Evolutionary conservation across 768 basidiomycete species (phyloP).

Genomic region (Leucocoprinus sp.): DNA sequence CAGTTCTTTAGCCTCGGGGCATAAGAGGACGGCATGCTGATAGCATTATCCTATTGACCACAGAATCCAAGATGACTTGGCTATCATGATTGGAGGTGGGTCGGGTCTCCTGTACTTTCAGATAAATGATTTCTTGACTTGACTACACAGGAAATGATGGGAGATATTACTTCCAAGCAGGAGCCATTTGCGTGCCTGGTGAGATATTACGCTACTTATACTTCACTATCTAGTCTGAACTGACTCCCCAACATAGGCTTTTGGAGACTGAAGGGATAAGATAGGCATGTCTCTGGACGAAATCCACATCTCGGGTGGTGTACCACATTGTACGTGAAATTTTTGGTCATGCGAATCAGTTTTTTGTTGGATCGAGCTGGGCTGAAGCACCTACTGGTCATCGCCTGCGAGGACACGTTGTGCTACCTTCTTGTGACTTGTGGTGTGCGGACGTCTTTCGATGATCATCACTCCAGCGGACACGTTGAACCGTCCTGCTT

Average conservation of each 20-base stretch:
- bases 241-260: conserved; percentile 36
- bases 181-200: conserved; percentile 61
- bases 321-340: conserved; percentile 55
- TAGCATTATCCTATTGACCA: background rate
- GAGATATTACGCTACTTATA: conserved; percentile 17
- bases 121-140: background rate
- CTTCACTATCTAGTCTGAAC: background rate
- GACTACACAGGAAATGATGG: conserved; percentile 49
- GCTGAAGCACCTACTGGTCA: background rate
- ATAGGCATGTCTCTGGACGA: conserved; percentile 65
- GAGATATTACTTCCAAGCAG: conserved; percentile 67
- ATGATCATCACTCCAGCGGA: background rate
- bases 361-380: background rate
- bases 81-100: conserved; percentile 53
- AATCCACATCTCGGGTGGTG: conserved; percentile 62
- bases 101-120: background rate
- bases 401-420: background rate
- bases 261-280: conserved; percentile 73
- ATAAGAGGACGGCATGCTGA: background rate
- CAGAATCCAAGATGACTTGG: conserved; percentile 48
- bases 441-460: too few relatives aligned
- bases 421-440: too few relatives aligned
- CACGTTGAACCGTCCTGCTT: background rate
- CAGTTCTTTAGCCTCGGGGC: too few relatives aligned
- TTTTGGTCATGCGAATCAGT: conserved; percentile 3